Percentiles rank a stretch among this genome's conserved stretches.
Conservation (phyloP, 2,329 filamentous ascomycete species). For the Laburnicola sp. region DNA sequence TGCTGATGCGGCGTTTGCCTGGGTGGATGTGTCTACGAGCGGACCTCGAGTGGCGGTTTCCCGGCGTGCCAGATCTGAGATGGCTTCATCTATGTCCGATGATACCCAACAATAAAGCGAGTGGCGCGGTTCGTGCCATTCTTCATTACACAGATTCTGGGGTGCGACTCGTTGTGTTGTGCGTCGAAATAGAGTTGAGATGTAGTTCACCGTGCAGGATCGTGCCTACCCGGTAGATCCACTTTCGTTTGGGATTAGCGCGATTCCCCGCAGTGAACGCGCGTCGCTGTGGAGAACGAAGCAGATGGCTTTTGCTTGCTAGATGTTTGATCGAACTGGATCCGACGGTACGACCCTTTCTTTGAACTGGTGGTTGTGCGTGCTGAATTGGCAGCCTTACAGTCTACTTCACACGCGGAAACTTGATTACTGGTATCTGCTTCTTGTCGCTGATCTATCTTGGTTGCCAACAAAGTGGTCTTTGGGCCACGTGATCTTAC, state of each 20-base stretch:
- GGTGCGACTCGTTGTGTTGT: not conserved
- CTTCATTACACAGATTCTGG: not conserved
- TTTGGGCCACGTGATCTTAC: too few species aligned
- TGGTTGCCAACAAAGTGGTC: too few species aligned
- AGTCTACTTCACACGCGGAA: too few species aligned
- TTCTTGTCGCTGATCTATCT: too few species aligned
- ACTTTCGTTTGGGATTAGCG: constrained; percentile 4
- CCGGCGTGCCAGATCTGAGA: too few species aligned
- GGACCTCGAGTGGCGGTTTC: too few species aligned
- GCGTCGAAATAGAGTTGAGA: constrained; percentile 9
- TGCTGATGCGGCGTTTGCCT: not conserved
- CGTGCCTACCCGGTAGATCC: not conserved
- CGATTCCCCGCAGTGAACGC: constrained; percentile 1
- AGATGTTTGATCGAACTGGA: too few species aligned
- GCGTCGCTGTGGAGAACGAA: not conserved
- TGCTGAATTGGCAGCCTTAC: too few species aligned
- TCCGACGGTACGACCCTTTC: too few species aligned
- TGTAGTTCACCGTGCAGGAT: constrained; percentile 5
- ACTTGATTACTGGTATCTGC: too few species aligned
- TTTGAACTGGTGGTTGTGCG: too few species aligned
- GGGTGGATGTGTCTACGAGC: not conserved
- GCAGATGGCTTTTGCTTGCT: too few species aligned
- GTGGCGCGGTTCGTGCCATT: not conserved
- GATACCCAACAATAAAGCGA: not conserved
- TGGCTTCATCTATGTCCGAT: not conserved